Percentiles rank a stretch among this genome's conserved stretches.
Evolutionary conservation across 2,329 filamentous ascomycete genomes (phyloP).

Genomic region (Dothideomycetes sp.): DNA sequence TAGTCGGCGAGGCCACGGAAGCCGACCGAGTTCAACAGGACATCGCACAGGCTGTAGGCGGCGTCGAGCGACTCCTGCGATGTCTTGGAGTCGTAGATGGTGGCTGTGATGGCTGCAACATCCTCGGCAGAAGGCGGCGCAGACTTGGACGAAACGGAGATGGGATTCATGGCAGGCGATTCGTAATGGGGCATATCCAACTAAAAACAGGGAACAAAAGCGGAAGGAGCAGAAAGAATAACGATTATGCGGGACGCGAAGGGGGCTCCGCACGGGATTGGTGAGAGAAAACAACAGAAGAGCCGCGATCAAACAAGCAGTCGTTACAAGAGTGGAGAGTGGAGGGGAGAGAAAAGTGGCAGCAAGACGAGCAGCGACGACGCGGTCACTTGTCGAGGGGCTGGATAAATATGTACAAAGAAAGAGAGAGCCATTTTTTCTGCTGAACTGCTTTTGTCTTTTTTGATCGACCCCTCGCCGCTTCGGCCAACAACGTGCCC

Average conservation of each 20-base stretch:
- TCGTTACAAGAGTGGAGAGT: conserved; percentile 23
- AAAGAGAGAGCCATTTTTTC: too few species aligned
- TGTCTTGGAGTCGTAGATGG: conserved; percentile 41
- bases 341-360: conserved; percentile 17
- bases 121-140: conserved; percentile 40
- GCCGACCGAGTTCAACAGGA: conserved; percentile 56
- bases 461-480: too few species aligned
- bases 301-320: neutral
- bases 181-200: conserved; percentile 12
- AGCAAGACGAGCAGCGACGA: too few species aligned
- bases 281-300: neutral
- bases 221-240: neutral
- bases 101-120: conserved; percentile 33
- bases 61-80: conserved; percentile 52
- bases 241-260: neutral
- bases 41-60: conserved; percentile 54
- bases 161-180: conserved; percentile 45
- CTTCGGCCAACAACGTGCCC: too few species aligned
- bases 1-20: conserved; percentile 54
- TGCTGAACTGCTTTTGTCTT: too few species aligned
- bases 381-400: too few species aligned
- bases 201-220: neutral
- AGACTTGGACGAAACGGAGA: conserved; percentile 35
- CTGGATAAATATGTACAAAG: too few species aligned
- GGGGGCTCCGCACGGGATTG: neutral